Evolutionary conservation across 2,329 filamentous ascomycete species (phyloP), one percentile per base, ranked within the genome.

Genomic region (Neofusicoccum kwambonambiense): DNA sequence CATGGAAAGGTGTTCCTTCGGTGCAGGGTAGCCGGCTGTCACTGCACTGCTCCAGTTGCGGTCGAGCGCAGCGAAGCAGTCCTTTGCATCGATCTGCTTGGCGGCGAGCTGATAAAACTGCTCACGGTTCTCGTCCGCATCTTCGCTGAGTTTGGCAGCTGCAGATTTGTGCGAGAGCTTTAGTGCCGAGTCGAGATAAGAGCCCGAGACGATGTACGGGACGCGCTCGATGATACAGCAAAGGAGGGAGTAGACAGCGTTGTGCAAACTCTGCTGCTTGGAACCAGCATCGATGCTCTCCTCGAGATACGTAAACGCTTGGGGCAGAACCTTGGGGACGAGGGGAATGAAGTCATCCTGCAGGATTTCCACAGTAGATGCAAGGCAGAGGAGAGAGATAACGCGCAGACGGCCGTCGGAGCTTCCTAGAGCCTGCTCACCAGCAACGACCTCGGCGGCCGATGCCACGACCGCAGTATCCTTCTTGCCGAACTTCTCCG

Each of bases 401-500:
- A 94, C 85, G 45, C 89, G 89, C 54, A 97, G 85, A 31, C 87
- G 86, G 69, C 85, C 82, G 71, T 96, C 90, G 12, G 84, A 78
- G 74, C 90, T 89, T 42, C 90, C 91, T 56, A 98, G 84, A 68
- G 92, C 94, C 68, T 90, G 83, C 63, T 87, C 81, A 47, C 93
- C 88, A 42, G 91, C 88, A 70, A 99, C 90, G 1, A 89, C 90
- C 66, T 88, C 83, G 4, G 93, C 92, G 4, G 93, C 90, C 4
- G 86, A 86, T 31, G 90, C 84, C 50, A 97, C 90, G 50, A 88
- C 89, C 69, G 90, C 87, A 1, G 90, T 83, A 72, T 97, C 91
- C 76, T 93, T 96, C 82, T 95, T 96, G 69, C 95, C 96, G 75
- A 97, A 98, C 76, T 94, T 94, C 78, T 97, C 93, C 2, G 91